Conservation (phyloP, 2,329 filamentous ascomycete species). For the Botryotinia narcissicola region DNA sequence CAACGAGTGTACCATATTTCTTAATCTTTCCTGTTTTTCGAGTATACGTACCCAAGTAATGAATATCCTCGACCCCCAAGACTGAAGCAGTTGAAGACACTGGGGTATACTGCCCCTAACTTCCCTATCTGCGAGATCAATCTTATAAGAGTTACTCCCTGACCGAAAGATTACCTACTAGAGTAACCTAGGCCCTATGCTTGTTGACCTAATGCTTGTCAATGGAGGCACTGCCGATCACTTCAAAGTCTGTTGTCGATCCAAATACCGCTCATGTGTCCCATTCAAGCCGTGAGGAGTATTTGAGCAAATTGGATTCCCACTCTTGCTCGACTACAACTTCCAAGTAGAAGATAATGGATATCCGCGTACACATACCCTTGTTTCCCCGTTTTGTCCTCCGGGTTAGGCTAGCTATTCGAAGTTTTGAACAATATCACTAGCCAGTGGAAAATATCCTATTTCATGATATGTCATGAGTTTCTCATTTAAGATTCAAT, state of each 20-base stretch:
- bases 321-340: background rate
- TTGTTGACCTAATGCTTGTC: background rate
- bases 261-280: background rate
- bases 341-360: background rate
- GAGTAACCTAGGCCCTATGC: background rate
- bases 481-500: background rate
- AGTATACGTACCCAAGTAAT: background rate
- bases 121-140: background rate
- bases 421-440: background rate
- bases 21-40: background rate
- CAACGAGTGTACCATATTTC: background rate
- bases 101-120: background rate
- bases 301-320: background rate
- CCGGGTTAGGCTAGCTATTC: background rate
- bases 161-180: background rate
- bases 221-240: background rate
- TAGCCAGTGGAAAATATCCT: background rate
- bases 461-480: background rate
- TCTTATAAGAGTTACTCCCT: background rate
- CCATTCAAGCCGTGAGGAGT: background rate
- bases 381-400: background rate
- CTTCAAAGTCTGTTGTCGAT: background rate
- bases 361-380: background rate
- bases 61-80: background rate
- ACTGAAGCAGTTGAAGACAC: background rate